Evolutionary conservation across 805 yeast genomes (phyloP).

Genomic region (Wickerhamomyces chambardii): DNA sequence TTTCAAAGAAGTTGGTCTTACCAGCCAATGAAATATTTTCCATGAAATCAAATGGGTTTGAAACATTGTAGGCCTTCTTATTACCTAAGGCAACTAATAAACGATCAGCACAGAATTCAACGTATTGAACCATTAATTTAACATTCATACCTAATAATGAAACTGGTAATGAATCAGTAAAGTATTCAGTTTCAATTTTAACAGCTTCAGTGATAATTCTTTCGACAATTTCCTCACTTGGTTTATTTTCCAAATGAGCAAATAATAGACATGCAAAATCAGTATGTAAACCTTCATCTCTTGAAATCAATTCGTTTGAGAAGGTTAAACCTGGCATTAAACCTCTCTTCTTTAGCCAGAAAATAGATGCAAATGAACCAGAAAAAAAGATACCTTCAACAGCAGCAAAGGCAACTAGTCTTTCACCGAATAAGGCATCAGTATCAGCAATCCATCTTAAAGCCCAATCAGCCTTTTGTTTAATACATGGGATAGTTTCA

Average conservation of each 20-base stretch:
- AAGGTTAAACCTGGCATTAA: slow-evolving; percentile 98
- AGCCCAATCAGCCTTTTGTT: slow-evolving; percentile 98
- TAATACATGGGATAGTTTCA: slow-evolving; percentile 92
- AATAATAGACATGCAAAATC: slow-evolving; percentile 96
- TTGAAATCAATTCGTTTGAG: slow-evolving; percentile 94
- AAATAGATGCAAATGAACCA: slow-evolving; percentile 96
- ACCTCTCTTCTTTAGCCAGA: slow-evolving; percentile 99
- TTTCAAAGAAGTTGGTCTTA: slow-evolving; percentile 97
- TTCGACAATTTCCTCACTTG: slow-evolving; percentile 69
- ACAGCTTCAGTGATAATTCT: slow-evolving; percentile 93
- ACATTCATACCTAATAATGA: slow-evolving; percentile 93
- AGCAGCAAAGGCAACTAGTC: slow-evolving; percentile 97
- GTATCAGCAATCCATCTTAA: slow-evolving; percentile 91
- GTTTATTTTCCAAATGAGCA: slow-evolving; percentile 88
- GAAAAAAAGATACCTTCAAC: slow-evolving; percentile 98
- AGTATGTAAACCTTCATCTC: slow-evolving; percentile 98
- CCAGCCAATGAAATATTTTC: slow-evolving; percentile 98
- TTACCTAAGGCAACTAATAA: slow-evolving; percentile 86
- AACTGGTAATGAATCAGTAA: slow-evolving; percentile 92
- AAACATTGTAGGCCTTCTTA: slow-evolving; percentile 76
- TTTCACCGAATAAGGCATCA: slow-evolving; percentile 86
- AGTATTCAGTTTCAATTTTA: slow-evolving; percentile 85
- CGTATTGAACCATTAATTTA: slow-evolving; percentile 93
- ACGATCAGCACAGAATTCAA: slow-evolving; percentile 96
- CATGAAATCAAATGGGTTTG: slow-evolving; percentile 98